Conservation (phyloP, 805 yeast genomes). For the Ogataea angusta region DNA sequence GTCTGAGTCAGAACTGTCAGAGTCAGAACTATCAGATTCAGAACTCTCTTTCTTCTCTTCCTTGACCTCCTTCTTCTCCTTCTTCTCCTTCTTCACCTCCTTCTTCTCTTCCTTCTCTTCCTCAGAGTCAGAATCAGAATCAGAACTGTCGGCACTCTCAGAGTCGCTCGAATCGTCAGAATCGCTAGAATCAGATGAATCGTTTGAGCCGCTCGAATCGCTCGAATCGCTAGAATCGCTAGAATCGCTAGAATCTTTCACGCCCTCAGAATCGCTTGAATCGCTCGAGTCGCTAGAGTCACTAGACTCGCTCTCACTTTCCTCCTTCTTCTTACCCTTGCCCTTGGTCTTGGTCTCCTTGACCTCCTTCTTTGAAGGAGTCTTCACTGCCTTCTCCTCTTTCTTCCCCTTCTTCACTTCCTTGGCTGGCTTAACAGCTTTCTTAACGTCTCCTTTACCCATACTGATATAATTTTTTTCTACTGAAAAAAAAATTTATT, state of each 20-base stretch:
- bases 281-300: slow-evolving; percentile 7
- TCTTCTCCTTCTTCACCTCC: too few relatives aligned
- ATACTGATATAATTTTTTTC: slow-evolving; percentile 12
- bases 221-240: slow-evolving; percentile 10
- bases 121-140: slow-evolving; percentile 13
- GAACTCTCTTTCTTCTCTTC: not conserved
- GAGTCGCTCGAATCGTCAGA: slow-evolving; percentile 19
- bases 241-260: slow-evolving; percentile 6
- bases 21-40: slow-evolving; percentile 13
- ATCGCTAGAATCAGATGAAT: slow-evolving; percentile 8
- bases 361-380: slow-evolving; percentile 17
- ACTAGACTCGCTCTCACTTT: slow-evolving; percentile 9
- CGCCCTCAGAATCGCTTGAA: slow-evolving; percentile 4
- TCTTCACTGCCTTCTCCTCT: slow-evolving; percentile 19
- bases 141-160: slow-evolving; percentile 8
- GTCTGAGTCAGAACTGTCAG: slow-evolving; percentile 10
- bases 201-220: slow-evolving; percentile 7
- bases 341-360: slow-evolving; percentile 14
- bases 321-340: slow-evolving; percentile 11
- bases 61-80: not conserved
- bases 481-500: slow-evolving; percentile 8
- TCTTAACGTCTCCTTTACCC: slow-evolving; percentile 20
- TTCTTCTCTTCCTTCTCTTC: slow-evolving; percentile 1
- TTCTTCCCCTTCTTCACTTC: slow-evolving; percentile 15
- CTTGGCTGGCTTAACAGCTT: slow-evolving; percentile 14